Evolutionary conservation across 164 flowering plant species (phyloP).

Genomic region (Umbilicus rupestris): DNA sequence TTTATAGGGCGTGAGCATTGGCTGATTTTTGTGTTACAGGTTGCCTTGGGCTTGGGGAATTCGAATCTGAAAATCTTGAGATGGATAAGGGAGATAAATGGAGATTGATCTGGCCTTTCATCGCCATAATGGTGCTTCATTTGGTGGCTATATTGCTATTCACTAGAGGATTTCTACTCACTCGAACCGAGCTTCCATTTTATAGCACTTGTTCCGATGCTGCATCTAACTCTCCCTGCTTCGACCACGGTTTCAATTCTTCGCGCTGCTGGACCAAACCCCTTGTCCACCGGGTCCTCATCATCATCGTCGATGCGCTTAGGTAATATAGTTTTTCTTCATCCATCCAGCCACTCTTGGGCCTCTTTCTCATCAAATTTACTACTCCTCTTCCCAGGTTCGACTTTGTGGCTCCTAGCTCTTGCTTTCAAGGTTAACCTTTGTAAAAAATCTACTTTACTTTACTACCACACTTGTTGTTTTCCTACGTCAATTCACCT

Average conservation of each 20-base stretch:
- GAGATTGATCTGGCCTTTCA: constrained; percentile 27
- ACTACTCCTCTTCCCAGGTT: constrained; percentile 34
- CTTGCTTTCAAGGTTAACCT: constrained; percentile 51
- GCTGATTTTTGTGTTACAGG: neutral
- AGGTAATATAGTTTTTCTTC: constrained; percentile 25
- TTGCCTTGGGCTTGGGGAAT: neutral
- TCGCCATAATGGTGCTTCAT: constrained; percentile 41
- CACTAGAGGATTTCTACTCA: constrained; percentile 79
- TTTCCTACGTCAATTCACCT: neutral
- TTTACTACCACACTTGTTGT: neutral
- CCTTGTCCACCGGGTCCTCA: constrained; percentile 57
- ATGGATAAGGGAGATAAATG: constrained; percentile 7
- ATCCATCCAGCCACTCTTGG: neutral
- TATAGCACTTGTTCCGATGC: constrained; percentile 64
- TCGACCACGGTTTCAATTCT: constrained; percentile 4
- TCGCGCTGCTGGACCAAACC: constrained; percentile 76
- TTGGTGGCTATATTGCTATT: constrained; percentile 53
- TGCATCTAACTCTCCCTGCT: constrained; percentile 49
- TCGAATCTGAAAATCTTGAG: neutral
- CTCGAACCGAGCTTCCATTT: constrained; percentile 81
- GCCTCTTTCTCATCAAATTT: neutral
- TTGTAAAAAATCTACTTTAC: constrained; percentile 8
- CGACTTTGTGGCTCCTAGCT: constrained; percentile 90
- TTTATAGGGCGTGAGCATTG: too few relatives aligned
- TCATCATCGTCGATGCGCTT: constrained; percentile 82